Percentiles rank a stretch among this genome's conserved stretches.
These are phyloP conservation scores for Hippophae gyantsensis DNA, from an alignment of 306 rosid species.

Conservation along the genomic window DNA sequence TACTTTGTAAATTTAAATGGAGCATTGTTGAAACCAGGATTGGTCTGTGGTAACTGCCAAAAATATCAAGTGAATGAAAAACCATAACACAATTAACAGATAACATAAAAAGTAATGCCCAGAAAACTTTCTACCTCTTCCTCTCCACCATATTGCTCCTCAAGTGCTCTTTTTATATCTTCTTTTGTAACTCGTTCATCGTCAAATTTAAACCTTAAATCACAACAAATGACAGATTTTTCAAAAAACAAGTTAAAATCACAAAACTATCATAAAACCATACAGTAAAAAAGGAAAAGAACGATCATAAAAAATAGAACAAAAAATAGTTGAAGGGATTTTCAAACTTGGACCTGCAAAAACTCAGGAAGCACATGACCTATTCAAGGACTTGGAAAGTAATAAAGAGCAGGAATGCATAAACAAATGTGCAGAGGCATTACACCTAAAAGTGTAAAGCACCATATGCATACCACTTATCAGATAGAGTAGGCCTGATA, in stretches of 20 bases:
- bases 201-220: constrained; percentile 80
- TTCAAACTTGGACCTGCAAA: background rate
- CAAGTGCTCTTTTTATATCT: constrained; percentile 81
- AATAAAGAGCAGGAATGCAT: background rate
- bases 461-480: constrained; percentile 58
- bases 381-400: too few species aligned
- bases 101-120: constrained; percentile 8
- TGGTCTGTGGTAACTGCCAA: constrained; percentile 82
- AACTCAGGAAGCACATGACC: background rate
- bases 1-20: constrained; percentile 95
- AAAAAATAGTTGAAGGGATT: background rate
- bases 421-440: constrained; percentile 6
- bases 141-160: constrained; percentile 99
- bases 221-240: background rate
- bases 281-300: background rate
- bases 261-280: too few species aligned
- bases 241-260: background rate
- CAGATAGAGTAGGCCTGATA: constrained; percentile 92
- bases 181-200: constrained; percentile 98
- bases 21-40: constrained; percentile 96
- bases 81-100: constrained; percentile 8
- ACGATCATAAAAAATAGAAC: background rate
- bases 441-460: constrained; percentile 15
- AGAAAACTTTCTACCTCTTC: constrained; percentile 64
- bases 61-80: constrained; percentile 6